Evolutionary conservation across 805 yeast genomes (phyloP).

Genomic region (Saccharomycopsis schoenii): DNA sequence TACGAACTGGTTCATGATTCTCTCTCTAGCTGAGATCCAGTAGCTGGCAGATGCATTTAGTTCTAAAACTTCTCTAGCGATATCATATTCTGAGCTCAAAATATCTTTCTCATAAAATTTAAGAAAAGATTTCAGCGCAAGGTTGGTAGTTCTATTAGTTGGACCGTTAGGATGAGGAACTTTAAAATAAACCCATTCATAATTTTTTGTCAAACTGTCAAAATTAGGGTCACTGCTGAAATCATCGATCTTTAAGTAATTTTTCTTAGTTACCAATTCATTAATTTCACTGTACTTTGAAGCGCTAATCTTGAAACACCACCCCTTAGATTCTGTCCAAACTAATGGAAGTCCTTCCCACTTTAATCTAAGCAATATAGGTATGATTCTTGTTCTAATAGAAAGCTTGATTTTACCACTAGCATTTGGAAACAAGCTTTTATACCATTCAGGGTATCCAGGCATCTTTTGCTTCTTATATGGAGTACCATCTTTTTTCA

Average conservation of each 20-base stretch:
- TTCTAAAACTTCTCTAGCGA: conserved; percentile 71
- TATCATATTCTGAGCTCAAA: conserved; percentile 56
- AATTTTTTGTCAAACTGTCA: conserved; percentile 12
- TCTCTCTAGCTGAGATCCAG: conserved; percentile 85
- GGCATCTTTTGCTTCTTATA: conserved; percentile 69
- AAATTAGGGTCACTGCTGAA: conserved; percentile 15
- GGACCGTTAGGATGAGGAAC: conserved; percentile 89
- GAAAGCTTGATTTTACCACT: conserved; percentile 44
- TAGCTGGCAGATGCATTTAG: conserved; percentile 75
- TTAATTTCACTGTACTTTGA: conserved; percentile 23
- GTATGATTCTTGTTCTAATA: conserved; percentile 64
- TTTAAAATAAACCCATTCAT: conserved; percentile 38
- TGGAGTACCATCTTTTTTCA: conserved; percentile 62
- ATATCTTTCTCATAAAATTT: conserved; percentile 64
- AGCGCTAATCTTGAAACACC: conserved; percentile 71
- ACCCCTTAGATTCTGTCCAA: conserved; percentile 75
- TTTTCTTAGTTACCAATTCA: conserved; percentile 27
- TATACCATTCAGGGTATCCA: conserved; percentile 93
- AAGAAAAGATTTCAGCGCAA: conserved; percentile 69
- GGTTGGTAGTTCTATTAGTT: conserved; percentile 53
- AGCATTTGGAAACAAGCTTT: conserved; percentile 37
- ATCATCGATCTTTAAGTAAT: conserved; percentile 19
- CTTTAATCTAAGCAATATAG: conserved; percentile 60
- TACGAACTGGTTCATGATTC: conserved; percentile 80
- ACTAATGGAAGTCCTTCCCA: conserved; percentile 82